Evolutionary conservation across 805 yeast species (phyloP), one percentile per base, ranked within the genome.

Genomic region (Myxozyma lipomycoides): DNA sequence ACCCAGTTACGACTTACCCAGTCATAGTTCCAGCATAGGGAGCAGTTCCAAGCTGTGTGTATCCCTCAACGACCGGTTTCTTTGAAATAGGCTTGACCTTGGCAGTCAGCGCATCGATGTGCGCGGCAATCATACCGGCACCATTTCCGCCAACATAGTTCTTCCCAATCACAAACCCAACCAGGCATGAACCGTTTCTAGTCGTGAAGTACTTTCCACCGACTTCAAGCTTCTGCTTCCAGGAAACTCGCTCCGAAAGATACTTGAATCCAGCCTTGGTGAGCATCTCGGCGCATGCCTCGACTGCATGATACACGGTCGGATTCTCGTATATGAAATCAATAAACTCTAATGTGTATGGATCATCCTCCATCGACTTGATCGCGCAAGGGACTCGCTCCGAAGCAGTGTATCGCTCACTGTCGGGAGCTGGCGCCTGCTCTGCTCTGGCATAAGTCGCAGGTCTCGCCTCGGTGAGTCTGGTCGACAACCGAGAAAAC

Each of bases 41-140:
- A 0, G 95, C 91, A 36, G 85, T 87, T 4, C 95, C 96, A 26
- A 87, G 71, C 43, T 83, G 69, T 58, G 84, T 86, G 66, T 78
- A 87, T 26, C 95, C 95, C 50, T 84, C 89, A 15, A 82, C 78
- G 7, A 74, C 69, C 5, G 65, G 63, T 63, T 82, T 83, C 53
- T 72, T 72, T 15, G 91, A 83, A 45, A 74, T 71, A 1, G 96
- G 95, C 70, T 87, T 87, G 64, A 87, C 73, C 46, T 56, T 56
- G n/a, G 58, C 55, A n/a, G 51, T 38, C 55, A 86, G 70, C 0
- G 91, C 77, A 68, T 87, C 95, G 42, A 83, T 77, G 25, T 61
- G 64, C 48, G 59, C 50, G 3, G 58, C 64, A 57, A 83, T 75
- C 43, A 79, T 74, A 43, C 87, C 93, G 1, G 82, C 80, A n/a